Base-by-base conservation (phyloP, 148 eudicot species). In the Cornus kousa region DNA sequence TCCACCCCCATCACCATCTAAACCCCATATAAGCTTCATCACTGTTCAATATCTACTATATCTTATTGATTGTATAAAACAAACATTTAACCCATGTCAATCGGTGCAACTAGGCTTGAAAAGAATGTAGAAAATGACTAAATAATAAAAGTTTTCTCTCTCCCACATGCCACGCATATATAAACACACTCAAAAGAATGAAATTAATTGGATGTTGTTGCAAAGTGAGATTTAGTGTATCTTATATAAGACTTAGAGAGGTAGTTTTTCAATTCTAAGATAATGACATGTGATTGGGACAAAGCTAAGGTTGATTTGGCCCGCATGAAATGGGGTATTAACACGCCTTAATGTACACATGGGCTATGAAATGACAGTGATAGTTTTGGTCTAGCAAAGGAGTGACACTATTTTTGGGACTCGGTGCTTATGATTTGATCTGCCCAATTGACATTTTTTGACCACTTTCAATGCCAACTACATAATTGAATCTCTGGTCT, bases 261-360 rank as follows among this genome's bases (percentile, higher is more conserved):
- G 73, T 70, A 9, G 71, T 24, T 23, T 32, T 10, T 28, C 20
- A 19, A 28, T 4, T n/a, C 20, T 71, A 40, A 40, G 6, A 50
- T 12, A 24, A 20, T 46, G 62, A 71, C 75, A 13, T 71, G 70
- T 71, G 80, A 78, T 64, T 35, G 75, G 53, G 80, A 78, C 80
- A 59, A 78, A 37, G 80, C 70, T 50, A 68, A 68, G 73, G 64
- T 50, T 48, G 10, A 43, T 43, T 67, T 57, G 73, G 46, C 71
- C 78, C 60, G 5, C 16, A 9, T 24, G 9, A 16, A 40, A 22
- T 31, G 39, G 71, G 69, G 79, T 14, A 14, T 71, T 43, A 43
- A 72, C 20, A 57, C 46, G 6, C 19, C 74, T 71, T 71, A 46
- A 43, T 46, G 31, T 67, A 74, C 67, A 74, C 67, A 35, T 74